Evolutionary conservation across 2,329 filamentous ascomycete species (phyloP).

Genomic region (Arthrobotrys sinensis): DNA sequence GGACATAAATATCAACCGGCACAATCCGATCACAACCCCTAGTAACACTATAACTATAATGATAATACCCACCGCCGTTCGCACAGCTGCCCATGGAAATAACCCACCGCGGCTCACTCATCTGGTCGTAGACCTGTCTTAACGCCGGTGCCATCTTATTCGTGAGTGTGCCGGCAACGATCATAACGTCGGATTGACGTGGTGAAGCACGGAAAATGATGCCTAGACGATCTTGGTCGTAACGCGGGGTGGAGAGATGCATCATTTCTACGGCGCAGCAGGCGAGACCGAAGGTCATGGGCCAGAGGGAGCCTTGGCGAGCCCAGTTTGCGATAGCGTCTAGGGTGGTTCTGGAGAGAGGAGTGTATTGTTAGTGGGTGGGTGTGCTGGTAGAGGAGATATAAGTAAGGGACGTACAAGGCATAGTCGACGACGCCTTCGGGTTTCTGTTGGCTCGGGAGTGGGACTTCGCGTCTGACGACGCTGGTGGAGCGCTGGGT

Average conservation of each 20-base stretch:
- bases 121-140: constrained; percentile 93
- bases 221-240: constrained; percentile 89
- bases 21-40: constrained; percentile 83
- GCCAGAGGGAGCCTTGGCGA: constrained; percentile 87
- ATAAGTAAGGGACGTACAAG: constrained; percentile 75
- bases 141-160: constrained; percentile 97
- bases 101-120: constrained; percentile 88
- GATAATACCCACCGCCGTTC: constrained; percentile 88
- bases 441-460: constrained; percentile 83
- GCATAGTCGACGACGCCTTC: constrained; percentile 88
- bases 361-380: constrained; percentile 25
- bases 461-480: constrained; percentile 79
- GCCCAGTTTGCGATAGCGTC: constrained; percentile 88
- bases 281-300: constrained; percentile 88
- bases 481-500: constrained; percentile 36
- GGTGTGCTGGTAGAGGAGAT: background rate
- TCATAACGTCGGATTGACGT: constrained; percentile 92
- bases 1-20: constrained; percentile 85
- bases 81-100: constrained; percentile 88
- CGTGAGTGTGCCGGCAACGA: constrained; percentile 90
- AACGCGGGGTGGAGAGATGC: constrained; percentile 87
- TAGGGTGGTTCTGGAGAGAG: constrained; percentile 76
- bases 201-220: constrained; percentile 93
- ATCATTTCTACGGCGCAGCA: constrained; percentile 96
- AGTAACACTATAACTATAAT: constrained; percentile 85